phyloP scores from a whole-genome alignment of 176 grass and related monocot genomes.

The Olyra latifolia region DNA sequence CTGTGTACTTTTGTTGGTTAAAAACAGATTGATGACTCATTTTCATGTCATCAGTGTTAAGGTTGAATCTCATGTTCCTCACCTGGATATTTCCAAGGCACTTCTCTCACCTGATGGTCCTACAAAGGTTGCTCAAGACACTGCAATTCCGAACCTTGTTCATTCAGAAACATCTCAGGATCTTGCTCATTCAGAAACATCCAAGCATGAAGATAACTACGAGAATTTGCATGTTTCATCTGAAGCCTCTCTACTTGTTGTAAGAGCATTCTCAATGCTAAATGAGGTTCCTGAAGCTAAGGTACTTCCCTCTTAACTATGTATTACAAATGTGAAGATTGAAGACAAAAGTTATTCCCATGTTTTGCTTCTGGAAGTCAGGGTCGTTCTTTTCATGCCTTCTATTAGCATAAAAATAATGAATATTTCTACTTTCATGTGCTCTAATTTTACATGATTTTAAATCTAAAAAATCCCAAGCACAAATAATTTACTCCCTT shows the following conservation, averaged over 20 bases:
- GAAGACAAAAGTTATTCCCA: background rate
- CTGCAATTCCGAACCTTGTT: conserved; percentile 5
- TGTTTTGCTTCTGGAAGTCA: background rate
- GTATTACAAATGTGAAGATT: conserved; percentile 15
- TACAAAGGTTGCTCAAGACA: conserved; percentile 28
- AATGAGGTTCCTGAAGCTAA: conserved; percentile 46
- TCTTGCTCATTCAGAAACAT: conserved; percentile 28
- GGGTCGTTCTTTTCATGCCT: background rate
- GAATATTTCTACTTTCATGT: background rate
- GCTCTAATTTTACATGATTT: no score
- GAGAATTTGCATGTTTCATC: conserved; percentile 24
- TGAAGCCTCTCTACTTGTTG: conserved; percentile 38
- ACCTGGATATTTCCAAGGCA: background rate
- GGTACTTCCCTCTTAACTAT: conserved; percentile 24
- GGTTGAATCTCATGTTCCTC: background rate
- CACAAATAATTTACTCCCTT: background rate
- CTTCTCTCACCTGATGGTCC: conserved; percentile 6
- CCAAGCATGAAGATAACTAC: conserved; percentile 18
- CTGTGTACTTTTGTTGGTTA: background rate
- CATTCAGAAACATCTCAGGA: conserved; percentile 9
- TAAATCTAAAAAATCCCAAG: background rate
- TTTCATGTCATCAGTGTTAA: conserved; percentile 20
- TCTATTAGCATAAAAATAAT: background rate
- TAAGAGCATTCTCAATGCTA: conserved; percentile 54
- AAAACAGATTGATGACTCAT: background rate